Percentiles rank a stretch among this genome's conserved stretches.
Conservation (phyloP, 164 flowering plant genomes). For the Pachysandra terminalis region DNA sequence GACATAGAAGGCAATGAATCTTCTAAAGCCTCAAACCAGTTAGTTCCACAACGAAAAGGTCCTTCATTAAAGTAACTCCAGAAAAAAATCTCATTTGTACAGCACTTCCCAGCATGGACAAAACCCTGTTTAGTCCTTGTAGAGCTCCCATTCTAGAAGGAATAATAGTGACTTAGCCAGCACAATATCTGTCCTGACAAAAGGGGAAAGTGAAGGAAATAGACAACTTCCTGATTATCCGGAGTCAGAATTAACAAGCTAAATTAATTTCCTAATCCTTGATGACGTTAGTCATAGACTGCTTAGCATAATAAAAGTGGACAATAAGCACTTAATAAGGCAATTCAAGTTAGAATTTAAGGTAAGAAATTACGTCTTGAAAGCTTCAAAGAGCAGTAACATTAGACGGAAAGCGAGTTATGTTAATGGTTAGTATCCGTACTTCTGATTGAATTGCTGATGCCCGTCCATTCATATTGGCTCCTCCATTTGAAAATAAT, state of each 20-base stretch:
- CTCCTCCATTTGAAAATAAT: slow-evolving; percentile 92
- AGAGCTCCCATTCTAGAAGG: slow-evolving; percentile 2
- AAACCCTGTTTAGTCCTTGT: slow-evolving; percentile 2
- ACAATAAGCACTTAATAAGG: slow-evolving; percentile 29
- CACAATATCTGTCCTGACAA: slow-evolving; percentile 4
- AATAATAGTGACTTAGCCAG: neutral
- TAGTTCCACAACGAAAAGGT: neutral
- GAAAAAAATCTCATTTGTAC: no score
- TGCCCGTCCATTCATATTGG: slow-evolving; percentile 88
- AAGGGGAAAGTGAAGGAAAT: neutral
- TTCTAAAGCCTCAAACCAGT: neutral
- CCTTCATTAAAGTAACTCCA: neutral
- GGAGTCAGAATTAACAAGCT: slow-evolving; percentile 9
- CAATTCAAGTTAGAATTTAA: slow-evolving; percentile 52
- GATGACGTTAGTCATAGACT: slow-evolving; percentile 47
- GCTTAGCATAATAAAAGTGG: slow-evolving; percentile 36
- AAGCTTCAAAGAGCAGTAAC: slow-evolving; percentile 45
- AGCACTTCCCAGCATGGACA: slow-evolving; percentile 1
- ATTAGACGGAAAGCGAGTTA: slow-evolving; percentile 70
- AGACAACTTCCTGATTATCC: slow-evolving; percentile 7
- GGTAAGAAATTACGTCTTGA: slow-evolving; percentile 44
- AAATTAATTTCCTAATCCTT: slow-evolving; percentile 17
- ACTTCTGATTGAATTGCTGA: slow-evolving; percentile 98
- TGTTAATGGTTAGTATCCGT: slow-evolving; percentile 99
- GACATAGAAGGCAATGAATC: neutral